Percentiles rank a stretch among this genome's conserved stretches.
These are phyloP conservation scores for Acaromyces ingoldii DNA, from an alignment of 1,284 basidiomycete genomes.

Conservation along the genomic window DNA sequence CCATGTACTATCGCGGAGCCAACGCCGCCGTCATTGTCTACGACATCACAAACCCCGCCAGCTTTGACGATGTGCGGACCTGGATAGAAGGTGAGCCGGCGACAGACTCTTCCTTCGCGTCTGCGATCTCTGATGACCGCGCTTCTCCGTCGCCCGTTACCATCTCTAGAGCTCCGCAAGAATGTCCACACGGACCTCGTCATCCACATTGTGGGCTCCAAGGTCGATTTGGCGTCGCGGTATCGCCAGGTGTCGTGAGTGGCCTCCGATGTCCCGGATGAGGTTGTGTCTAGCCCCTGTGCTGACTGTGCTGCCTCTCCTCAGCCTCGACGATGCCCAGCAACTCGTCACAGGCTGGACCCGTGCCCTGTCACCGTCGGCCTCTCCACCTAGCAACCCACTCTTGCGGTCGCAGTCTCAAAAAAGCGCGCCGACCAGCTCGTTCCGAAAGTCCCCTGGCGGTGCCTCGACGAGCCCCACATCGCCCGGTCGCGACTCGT, in stretches of 20 bases:
- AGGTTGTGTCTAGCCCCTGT: background rate
- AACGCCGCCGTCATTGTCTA: slow-evolving; percentile 94
- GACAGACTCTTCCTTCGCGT: background rate
- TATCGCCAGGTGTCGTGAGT: slow-evolving; percentile 1
- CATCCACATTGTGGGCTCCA: slow-evolving; percentile 86
- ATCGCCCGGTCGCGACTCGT: too few relatives aligned
- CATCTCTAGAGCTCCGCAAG: slow-evolving; percentile 66
- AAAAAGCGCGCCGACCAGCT: too few relatives aligned
- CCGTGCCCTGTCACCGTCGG: too few relatives aligned
- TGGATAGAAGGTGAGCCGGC: slow-evolving; percentile 67
- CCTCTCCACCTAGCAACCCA: too few relatives aligned
- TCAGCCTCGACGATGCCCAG: slow-evolving; percentile 6
- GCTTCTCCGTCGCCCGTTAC: background rate
- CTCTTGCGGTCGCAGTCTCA: too few relatives aligned
- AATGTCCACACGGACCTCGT: slow-evolving; percentile 70
- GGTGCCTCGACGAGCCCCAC: too few relatives aligned
- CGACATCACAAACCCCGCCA: slow-evolving; percentile 86
- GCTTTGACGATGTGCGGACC: slow-evolving; percentile 82
- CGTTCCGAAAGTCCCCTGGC: too few relatives aligned
- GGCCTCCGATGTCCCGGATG: background rate
- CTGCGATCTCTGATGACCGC: slow-evolving; percentile 4
- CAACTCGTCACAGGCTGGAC: slow-evolving; percentile 5
- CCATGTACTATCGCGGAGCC: slow-evolving; percentile 98
- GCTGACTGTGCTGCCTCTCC: background rate
- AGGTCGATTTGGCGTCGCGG: slow-evolving; percentile 64